phyloP scores from a whole-genome alignment of 345 rosid species.

The Populus deltoides region DNA sequence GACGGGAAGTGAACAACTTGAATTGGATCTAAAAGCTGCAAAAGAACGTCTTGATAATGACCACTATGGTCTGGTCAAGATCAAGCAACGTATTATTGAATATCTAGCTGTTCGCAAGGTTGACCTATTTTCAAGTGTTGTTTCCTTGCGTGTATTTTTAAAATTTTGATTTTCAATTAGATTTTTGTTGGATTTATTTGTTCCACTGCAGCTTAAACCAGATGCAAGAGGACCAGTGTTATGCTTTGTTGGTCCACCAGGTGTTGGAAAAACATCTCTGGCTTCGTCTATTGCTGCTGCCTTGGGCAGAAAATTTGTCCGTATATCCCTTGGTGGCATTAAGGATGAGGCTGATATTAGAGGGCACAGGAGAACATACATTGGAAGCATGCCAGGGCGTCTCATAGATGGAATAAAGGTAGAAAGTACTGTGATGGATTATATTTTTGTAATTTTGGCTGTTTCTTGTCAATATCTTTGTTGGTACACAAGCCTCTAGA shows the following conservation, averaged over 20 bases:
- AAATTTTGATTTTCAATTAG: conserved; percentile 13
- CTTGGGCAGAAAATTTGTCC: conserved; percentile 88
- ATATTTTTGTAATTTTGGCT: neutral
- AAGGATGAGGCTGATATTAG: conserved; percentile 99
- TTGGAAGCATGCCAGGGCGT: conserved; percentile 99
- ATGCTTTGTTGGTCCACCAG: conserved; percentile 99
- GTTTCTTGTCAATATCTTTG: neutral
- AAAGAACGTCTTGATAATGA: conserved; percentile 93
- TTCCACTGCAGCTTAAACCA: conserved; percentile 80
- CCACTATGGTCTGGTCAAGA: conserved; percentile 83
- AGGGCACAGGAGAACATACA: conserved; percentile 98
- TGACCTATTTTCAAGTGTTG: conserved; percentile 19
- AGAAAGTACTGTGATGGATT: neutral
- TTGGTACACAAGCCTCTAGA: neutral
- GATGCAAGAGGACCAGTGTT: conserved; percentile 97
- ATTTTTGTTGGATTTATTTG: conserved; percentile 27
- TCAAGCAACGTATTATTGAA: conserved; percentile 96
- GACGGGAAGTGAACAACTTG: conserved; percentile 79
- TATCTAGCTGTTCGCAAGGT: conserved; percentile 99
- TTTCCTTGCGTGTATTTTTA: neutral
- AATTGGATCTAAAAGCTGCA: conserved; percentile 81
- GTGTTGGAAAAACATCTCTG: conserved; percentile 97
- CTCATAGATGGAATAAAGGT: conserved; percentile 98
- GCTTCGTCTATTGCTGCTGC: conserved; percentile 96
- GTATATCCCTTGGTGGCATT: conserved; percentile 96